These are phyloP conservation scores for Babjeviella inositovora DNA, from an alignment of 805 yeast species.

Conservation along the genomic window DNA sequence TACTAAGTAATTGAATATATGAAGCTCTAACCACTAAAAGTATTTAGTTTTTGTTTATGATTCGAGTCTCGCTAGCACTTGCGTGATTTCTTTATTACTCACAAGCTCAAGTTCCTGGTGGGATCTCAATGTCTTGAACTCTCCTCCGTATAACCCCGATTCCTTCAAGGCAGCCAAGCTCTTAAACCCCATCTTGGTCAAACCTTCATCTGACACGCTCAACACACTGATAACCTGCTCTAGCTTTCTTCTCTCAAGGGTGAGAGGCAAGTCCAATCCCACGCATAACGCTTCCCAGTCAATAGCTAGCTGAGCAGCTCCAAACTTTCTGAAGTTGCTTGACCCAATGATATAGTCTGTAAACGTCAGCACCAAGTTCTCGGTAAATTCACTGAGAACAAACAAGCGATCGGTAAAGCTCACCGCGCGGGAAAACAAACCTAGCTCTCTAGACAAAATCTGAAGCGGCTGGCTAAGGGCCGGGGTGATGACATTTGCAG, in stretches of 20 bases:
- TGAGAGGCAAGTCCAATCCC: conserved; percentile 8
- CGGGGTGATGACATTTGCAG: no score
- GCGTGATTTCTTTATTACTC: no score
- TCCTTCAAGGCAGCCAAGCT: conserved; percentile 9
- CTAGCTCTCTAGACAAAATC: conserved; percentile 4
- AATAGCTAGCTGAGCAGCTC: conserved; percentile 12
- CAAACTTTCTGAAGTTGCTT: conserved; percentile 14
- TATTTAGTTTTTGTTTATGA: no score
- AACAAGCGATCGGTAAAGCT: conserved; percentile 1
- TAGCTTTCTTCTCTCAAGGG: conserved; percentile 10
- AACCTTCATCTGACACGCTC: conserved; percentile 8
- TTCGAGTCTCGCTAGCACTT: no score
- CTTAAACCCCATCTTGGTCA: conserved; percentile 10
- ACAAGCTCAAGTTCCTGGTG: no score
- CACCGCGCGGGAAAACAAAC: conserved; percentile 2
- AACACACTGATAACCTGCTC: conserved; percentile 3
- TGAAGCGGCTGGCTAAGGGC: no score
- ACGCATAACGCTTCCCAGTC: conserved; percentile 13
- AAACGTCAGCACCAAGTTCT: conserved; percentile 11
- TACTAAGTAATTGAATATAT: no score
- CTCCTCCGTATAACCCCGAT: no score
- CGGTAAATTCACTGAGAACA: conserved; percentile 9
- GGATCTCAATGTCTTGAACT: no score
- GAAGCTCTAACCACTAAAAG: no score
- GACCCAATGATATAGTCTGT: conserved; percentile 16